Conservation (phyloP, 2,329 filamentous ascomycete genomes). For the Colletotrichum kahawae region DNA sequence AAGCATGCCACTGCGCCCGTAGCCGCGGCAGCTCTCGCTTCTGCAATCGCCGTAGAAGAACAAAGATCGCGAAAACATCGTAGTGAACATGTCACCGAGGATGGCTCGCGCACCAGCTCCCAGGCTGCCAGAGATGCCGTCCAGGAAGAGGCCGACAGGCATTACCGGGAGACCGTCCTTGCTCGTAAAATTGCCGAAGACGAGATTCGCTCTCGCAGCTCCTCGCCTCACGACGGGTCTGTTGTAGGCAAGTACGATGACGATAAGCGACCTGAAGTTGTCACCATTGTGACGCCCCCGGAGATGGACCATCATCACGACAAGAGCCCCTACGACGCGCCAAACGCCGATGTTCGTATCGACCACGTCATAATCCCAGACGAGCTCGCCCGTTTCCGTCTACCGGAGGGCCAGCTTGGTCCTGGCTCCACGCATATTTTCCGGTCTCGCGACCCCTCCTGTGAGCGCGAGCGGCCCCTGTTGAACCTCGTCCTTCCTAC, state of each 20-base stretch:
- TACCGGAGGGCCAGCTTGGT: conserved; percentile 29
- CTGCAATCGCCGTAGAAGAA: conserved; percentile 49
- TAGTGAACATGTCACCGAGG: conserved; percentile 35
- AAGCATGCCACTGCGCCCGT: conserved; percentile 54
- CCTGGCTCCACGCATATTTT: conserved; percentile 38
- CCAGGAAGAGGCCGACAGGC: conserved; percentile 61
- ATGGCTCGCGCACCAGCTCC: conserved; percentile 37
- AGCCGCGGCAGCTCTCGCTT: conserved; percentile 50
- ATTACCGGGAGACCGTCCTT: conserved; percentile 60
- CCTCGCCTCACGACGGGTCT: conserved; percentile 55
- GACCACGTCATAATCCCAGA: conserved; percentile 63
- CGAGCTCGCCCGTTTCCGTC: conserved; percentile 47
- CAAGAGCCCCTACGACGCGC: conserved; percentile 59
- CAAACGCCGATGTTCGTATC: conserved; percentile 68
- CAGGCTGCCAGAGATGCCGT: conserved; percentile 45
- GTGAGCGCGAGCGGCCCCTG: conserved; percentile 60
- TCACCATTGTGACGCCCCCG: conserved; percentile 61
- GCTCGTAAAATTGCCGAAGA: conserved; percentile 60
- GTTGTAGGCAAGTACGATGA: conserved; percentile 59
- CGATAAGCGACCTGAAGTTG: conserved; percentile 35
- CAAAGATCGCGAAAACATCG: conserved; percentile 37
- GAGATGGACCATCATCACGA: conserved; percentile 50
- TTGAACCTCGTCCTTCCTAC: conserved; percentile 68
- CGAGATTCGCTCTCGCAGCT: conserved; percentile 56
- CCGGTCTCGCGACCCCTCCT: conserved; percentile 56